Evolutionary conservation across 106 monocot species (phyloP).

Genomic region (Phalaenopsis equestris): DNA sequence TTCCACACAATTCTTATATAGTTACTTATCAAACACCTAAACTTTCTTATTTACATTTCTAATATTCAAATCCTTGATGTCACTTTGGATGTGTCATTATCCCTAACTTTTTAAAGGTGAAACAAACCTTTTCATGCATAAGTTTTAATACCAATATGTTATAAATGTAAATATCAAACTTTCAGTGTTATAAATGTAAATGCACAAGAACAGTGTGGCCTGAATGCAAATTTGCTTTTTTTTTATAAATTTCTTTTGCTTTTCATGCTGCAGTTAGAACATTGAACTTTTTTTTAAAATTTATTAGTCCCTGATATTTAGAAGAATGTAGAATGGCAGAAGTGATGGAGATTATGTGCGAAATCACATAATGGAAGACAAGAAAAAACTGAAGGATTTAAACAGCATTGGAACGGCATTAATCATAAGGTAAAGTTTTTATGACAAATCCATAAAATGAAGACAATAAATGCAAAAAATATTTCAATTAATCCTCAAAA

Average conservation of each 20-base stretch:
- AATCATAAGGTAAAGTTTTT: constrained; percentile 13
- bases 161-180: no score
- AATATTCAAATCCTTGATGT: no score
- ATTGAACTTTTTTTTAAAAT: neutral
- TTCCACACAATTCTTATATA: no score
- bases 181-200: no score
- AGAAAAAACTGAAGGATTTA: neutral
- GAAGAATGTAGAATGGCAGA: neutral
- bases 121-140: no score
- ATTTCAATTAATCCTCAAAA: neutral
- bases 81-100: no score
- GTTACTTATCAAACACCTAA: no score
- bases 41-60: no score
- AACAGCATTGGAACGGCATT: constrained; percentile 3
- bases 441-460: neutral
- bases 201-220: no score
- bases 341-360: neutral
- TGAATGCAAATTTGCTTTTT: no score
- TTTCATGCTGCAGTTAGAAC: neutral
- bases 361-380: constrained; percentile 8
- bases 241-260: neutral
- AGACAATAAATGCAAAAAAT: neutral
- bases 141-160: no score
- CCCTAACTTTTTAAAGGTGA: no score
- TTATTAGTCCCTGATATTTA: neutral